A percentile compares a stretch with the other conserved stretches of the same genome.
These are phyloP conservation scores for Umbelopsis ramanniana DNA, from an alignment of 192 early-diverging fungal species.

Conservation along the genomic window DNA sequence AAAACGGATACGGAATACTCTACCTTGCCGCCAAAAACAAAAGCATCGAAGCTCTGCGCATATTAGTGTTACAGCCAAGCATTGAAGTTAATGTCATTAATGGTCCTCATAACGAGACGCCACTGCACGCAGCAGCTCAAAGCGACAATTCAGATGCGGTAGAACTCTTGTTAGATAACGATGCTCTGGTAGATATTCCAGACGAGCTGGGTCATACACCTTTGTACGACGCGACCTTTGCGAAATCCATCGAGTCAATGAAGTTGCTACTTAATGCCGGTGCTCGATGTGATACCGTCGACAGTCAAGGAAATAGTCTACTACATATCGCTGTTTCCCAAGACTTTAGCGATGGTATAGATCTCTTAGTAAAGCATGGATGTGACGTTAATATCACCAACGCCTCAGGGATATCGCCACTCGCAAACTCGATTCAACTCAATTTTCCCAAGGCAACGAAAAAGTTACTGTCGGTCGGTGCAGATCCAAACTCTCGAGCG, in stretches of 20 bases:
- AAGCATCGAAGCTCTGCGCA: slow-evolving; percentile 42
- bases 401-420: slow-evolving; percentile 31
- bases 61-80: slow-evolving; percentile 33
- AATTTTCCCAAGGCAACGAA: slow-evolving; percentile 19
- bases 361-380: slow-evolving; percentile 25
- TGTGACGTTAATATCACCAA: slow-evolving; percentile 28
- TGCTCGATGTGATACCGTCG: slow-evolving; percentile 5
- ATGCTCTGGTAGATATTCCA: slow-evolving; percentile 25
- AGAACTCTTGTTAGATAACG: slow-evolving; percentile 41
- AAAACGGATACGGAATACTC: slow-evolving; percentile 37
- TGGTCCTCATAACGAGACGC: slow-evolving; percentile 40
- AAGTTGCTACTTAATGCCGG: slow-evolving; percentile 29
- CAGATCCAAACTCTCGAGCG: slow-evolving; percentile 30
- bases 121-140: slow-evolving; percentile 36
- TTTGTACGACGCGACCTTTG: slow-evolving; percentile 34
- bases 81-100: slow-evolving; percentile 34
- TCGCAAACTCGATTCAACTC: slow-evolving; percentile 42
- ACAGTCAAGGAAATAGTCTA: slow-evolving; percentile 33
- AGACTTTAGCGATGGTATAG: slow-evolving; percentile 32
- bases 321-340: slow-evolving; percentile 38
- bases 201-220: slow-evolving; percentile 42
- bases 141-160: slow-evolving; percentile 30
- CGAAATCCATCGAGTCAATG: slow-evolving; percentile 23
- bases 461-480: slow-evolving; percentile 27
- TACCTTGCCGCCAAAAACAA: slow-evolving; percentile 40